Evolutionary conservation across 495 filamentous ascomycete genomes (phyloP).

Genomic region (Ascodesmis nigricans): DNA sequence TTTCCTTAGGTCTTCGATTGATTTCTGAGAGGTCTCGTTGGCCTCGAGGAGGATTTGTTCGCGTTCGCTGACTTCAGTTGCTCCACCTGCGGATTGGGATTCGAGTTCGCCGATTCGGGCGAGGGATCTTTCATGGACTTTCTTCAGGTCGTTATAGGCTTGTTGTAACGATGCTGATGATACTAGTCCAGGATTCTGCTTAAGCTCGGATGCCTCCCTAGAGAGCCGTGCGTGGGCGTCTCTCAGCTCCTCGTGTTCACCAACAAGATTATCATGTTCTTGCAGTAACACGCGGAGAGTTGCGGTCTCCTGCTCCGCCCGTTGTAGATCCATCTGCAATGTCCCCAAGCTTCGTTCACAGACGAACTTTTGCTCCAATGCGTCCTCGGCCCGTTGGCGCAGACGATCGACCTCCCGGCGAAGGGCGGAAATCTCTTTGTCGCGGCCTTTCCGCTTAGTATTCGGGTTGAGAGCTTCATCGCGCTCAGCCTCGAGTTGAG

Average conservation of each 20-base stretch:
- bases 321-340: slow-evolving; percentile 91
- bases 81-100: slow-evolving; percentile 11
- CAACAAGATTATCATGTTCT: slow-evolving; percentile 66
- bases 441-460: slow-evolving; percentile 53
- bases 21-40: slow-evolving; percentile 34
- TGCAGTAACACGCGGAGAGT: slow-evolving; percentile 57
- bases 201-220: slow-evolving; percentile 21
- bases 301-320: slow-evolving; percentile 75
- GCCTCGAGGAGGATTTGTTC: slow-evolving; percentile 31
- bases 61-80: slow-evolving; percentile 26
- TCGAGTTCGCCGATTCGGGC: slow-evolving; percentile 23
- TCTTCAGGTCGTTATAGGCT: slow-evolving; percentile 60
- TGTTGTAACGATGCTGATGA: slow-evolving; percentile 37
- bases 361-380: slow-evolving; percentile 88
- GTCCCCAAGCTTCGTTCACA: slow-evolving; percentile 84
- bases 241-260: slow-evolving; percentile 24
- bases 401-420: slow-evolving; percentile 69
- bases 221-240: slow-evolving; percentile 23
- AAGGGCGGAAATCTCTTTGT: slow-evolving; percentile 54
- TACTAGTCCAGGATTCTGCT: slow-evolving; percentile 13
- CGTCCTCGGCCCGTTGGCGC: slow-evolving; percentile 76
- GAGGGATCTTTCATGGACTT: slow-evolving; percentile 30
- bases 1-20: slow-evolving; percentile 39
- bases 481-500: slow-evolving; percentile 53
- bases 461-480: slow-evolving; percentile 46